These are phyloP conservation scores for Dactylellina haptotyla DNA, from an alignment of 2,329 filamentous ascomycete genomes.

Conservation along the genomic window DNA sequence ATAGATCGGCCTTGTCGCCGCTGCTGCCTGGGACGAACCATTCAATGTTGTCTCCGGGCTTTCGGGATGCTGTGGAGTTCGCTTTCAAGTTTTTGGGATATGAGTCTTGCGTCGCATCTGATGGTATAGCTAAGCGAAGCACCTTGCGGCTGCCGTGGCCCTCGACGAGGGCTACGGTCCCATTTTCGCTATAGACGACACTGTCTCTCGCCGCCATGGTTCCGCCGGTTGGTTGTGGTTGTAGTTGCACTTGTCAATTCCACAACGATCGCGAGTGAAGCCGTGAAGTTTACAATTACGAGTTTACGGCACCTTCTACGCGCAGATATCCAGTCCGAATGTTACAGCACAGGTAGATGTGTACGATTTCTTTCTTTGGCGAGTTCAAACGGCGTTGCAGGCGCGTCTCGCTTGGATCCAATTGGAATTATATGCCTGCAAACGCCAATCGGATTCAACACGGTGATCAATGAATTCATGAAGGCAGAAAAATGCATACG, in stretches of 20 bases:
- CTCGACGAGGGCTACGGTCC: neutral
- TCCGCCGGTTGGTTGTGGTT: neutral
- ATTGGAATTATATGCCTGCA: too few species aligned
- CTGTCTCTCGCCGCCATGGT: neutral
- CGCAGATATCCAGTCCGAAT: too few species aligned
- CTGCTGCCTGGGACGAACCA: conserved; percentile 13
- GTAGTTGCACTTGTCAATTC: neutral
- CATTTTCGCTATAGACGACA: conserved; percentile 26
- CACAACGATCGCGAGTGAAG: too few species aligned
- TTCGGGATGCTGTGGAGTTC: neutral
- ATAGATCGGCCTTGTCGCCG: neutral
- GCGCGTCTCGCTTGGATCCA: too few species aligned
- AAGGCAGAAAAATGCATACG: too few species aligned
- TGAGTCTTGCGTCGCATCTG: conserved; percentile 6
- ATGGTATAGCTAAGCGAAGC: neutral
- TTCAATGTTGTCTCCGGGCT: conserved; percentile 29
- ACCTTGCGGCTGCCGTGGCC: conserved; percentile 6
- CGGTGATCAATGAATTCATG: too few species aligned
- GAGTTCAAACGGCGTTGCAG: too few species aligned
- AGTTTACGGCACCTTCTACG: too few species aligned
- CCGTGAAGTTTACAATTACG: too few species aligned
- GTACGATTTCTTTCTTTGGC: too few species aligned
- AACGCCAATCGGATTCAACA: too few species aligned
- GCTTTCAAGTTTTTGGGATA: conserved; percentile 29
- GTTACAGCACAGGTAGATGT: too few species aligned